Evolutionary conservation across 192 early-diverging fungal species (phyloP), one percentile per base, ranked within the genome.

Genomic region (Powellomyces hirtus): DNA sequence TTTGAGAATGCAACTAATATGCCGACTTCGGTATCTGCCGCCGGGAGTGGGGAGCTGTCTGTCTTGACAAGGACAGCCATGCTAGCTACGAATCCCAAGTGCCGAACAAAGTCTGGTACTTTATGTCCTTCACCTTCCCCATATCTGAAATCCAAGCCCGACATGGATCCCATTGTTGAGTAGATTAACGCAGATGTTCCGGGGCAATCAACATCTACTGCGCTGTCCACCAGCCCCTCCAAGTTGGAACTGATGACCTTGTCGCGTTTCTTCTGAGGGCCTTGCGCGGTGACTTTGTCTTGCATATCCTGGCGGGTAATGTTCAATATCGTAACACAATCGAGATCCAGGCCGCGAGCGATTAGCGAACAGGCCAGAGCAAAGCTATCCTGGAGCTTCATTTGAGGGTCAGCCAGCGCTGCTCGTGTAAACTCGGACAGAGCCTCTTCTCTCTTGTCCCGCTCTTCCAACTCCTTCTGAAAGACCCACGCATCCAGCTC

Each of bases 401-500:
- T 58, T 16, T 61, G 72, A 2, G 16, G 22, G 26, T 44, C 51
- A 45, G 45, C 42, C 55, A 67, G 50, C 65, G 57, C 40, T 20
- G 67, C 66, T 42, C 69, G 64, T 18, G 64, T 37, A 40, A 50
- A 78, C 27, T 77, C 75, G 0, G 73, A 68, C 66, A 78, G 31
- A 22, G 62, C 67, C 14, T 77, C 35, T 64, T 80, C 78, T 72
- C 81, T 76, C 2, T 70, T 59, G 20, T 80, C 79, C n/a, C 77
- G 71, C 35, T 72, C 75, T 37, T 75, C 66, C 31, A 82, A 63
- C 31, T 70, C 66, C 20, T 77, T 68, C 58, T 69, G 63, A 34
- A 80, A 71, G 20, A 73, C 70, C 82, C 80, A 82, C 16, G 77
- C 66, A 42, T 80, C 78, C 44, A 84, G 75, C 53, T 82, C 78